Percentiles rank a stretch among this genome's conserved stretches.
Evolutionary conservation across 768 basidiomycete genomes (phyloP).

Genomic region (Naganishia randhawae): DNA sequence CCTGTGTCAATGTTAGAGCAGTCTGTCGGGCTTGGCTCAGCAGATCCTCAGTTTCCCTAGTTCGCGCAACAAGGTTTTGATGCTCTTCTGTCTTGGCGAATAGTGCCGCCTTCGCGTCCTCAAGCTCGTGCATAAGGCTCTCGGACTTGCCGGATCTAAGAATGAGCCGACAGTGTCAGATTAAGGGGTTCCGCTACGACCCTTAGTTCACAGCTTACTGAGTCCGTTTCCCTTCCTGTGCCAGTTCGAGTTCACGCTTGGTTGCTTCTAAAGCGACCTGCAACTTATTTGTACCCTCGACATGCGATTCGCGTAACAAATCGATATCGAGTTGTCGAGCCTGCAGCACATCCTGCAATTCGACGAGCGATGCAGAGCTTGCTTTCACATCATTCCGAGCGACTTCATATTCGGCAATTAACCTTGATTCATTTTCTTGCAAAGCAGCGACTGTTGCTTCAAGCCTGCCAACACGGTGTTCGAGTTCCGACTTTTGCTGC

Average conservation of each 20-base stretch:
- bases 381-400: not conserved
- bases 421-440: not conserved
- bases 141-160: not conserved
- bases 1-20: not conserved
- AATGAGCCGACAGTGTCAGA: not conserved
- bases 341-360: not conserved
- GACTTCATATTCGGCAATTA: not conserved
- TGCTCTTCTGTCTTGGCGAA: not conserved
- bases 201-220: not conserved
- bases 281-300: not conserved
- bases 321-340: not conserved
- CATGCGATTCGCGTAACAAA: not conserved
- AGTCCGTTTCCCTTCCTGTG: not conserved
- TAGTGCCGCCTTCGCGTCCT: not conserved
- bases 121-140: not conserved
- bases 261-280: not conserved
- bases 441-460: not conserved
- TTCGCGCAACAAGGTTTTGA: not conserved
- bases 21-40: not conserved
- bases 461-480: not conserved
- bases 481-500: not conserved
- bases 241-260: slow-evolving; percentile 4
- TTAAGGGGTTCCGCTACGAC: no score
- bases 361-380: not conserved
- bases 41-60: not conserved